These are phyloP conservation scores for Rhizomucor pusillus DNA, from an alignment of 371 early-diverging fungal genomes.

Conservation along the genomic window DNA sequence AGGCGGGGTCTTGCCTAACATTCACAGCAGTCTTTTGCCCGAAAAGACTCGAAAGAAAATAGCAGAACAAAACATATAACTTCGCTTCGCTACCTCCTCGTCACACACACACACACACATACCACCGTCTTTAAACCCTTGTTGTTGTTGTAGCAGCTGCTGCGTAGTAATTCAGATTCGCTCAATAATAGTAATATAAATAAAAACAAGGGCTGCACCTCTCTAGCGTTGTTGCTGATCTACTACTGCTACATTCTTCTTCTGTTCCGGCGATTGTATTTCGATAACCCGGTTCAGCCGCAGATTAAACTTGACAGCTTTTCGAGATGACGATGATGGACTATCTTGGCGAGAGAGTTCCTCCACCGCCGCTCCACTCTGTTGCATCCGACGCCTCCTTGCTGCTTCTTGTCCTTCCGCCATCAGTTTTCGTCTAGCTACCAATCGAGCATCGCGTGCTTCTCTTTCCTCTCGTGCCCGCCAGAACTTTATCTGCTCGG, in stretches of 20 bases:
- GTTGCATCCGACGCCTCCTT: constrained; percentile 8
- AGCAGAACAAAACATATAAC: too few species aligned
- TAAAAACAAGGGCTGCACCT: background rate
- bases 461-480: constrained; percentile 45
- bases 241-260: background rate
- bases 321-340: constrained; percentile 8
- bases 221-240: background rate
- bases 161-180: too few species aligned
- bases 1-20: constrained; percentile 82
- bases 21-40: constrained; percentile 61
- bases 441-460: constrained; percentile 30
- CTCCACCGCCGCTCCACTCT: background rate
- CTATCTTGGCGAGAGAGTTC: constrained; percentile 4
- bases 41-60: constrained; percentile 50
- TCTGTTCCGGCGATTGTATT: constrained; percentile 5
- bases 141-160: too few species aligned
- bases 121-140: too few species aligned
- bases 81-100: too few species aligned
- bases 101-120: too few species aligned
- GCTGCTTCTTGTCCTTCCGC: constrained; percentile 7
- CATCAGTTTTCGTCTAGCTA: constrained; percentile 22
- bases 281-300: constrained; percentile 31
- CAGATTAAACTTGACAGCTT: constrained; percentile 38
- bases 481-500: constrained; percentile 43
- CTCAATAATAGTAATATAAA: too few species aligned